These are phyloP conservation scores for Fusarium sp. DNA, from an alignment of 2,329 filamentous ascomycete species.

Conservation along the genomic window DNA sequence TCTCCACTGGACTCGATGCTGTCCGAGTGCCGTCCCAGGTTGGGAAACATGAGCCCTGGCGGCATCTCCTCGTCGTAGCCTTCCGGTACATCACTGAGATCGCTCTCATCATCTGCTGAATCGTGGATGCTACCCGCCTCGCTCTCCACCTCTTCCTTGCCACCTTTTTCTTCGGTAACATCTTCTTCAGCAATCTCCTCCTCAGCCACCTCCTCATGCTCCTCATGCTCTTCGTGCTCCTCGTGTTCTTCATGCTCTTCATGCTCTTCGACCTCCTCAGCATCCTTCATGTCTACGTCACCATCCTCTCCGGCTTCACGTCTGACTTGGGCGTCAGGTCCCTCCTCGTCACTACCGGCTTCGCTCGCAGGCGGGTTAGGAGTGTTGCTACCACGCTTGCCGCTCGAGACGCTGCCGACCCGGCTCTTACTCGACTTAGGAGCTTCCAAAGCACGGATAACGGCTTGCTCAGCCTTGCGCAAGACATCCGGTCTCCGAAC, in stretches of 20 bases:
- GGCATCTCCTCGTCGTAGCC: conserved; percentile 73
- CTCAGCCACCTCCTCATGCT: conserved; percentile 48
- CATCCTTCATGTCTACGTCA: conserved; percentile 63
- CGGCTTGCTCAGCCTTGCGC: conserved; percentile 73
- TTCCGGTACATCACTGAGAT: conserved; percentile 75
- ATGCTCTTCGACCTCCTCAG: conserved; percentile 45
- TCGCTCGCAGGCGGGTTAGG: conserved; percentile 56
- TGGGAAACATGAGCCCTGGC: conserved; percentile 68
- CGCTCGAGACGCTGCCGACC: conserved; percentile 67
- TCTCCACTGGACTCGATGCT: conserved; percentile 52
- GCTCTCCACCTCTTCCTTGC: conserved; percentile 50
- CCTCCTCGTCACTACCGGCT: conserved; percentile 59
- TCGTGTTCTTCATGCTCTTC: conserved; percentile 50
- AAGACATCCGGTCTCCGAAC: conserved; percentile 72
- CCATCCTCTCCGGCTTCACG: conserved; percentile 54
- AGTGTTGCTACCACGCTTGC: conserved; percentile 61
- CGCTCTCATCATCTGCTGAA: conserved; percentile 79
- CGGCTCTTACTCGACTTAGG: conserved; percentile 65
- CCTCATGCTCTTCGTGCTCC: conserved; percentile 49
- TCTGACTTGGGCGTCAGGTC: conserved; percentile 58
- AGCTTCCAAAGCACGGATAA: conserved; percentile 66
- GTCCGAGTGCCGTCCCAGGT: conserved; percentile 54
- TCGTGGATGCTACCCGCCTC: conserved; percentile 72
- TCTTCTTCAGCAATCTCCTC: conserved; percentile 56
- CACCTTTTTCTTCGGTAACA: conserved; percentile 51